Evolutionary conservation across 768 basidiomycete species (phyloP).

Genomic region (Auriscalpium vulgare): DNA sequence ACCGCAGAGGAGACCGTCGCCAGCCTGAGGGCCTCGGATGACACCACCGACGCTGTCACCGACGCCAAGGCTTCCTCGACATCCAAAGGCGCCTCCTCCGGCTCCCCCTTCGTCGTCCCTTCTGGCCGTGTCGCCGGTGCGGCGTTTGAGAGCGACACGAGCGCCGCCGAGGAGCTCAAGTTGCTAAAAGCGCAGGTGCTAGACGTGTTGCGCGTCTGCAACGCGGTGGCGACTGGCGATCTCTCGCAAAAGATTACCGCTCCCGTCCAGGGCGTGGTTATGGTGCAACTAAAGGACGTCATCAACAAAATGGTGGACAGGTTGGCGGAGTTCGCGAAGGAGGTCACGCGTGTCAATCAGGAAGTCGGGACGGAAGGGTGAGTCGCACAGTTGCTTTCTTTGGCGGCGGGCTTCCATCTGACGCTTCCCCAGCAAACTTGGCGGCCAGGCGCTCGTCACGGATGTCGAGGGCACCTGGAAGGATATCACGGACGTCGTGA

Average conservation of each 20-base stretch:
- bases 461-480: constrained; percentile 85
- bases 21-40: constrained; percentile 12
- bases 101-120: constrained; percentile 25
- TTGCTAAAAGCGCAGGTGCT: constrained; percentile 76
- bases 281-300: constrained; percentile 43
- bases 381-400: constrained; percentile 1
- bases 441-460: constrained; percentile 74
- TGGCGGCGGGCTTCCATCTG: neutral
- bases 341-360: constrained; percentile 74
- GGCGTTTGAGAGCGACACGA: constrained; percentile 47
- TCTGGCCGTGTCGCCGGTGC: constrained; percentile 42
- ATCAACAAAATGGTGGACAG: constrained; percentile 45
- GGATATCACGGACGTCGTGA: constrained; percentile 71
- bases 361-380: constrained; percentile 66
- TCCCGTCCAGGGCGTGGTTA: constrained; percentile 40
- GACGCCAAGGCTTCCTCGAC: constrained; percentile 1
- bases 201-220: constrained; percentile 43
- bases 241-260: constrained; percentile 44
- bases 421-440: constrained; percentile 44
- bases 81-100: neutral
- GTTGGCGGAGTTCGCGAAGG: constrained; percentile 78
- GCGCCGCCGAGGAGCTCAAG: constrained; percentile 61
- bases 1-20: constrained; percentile 15
- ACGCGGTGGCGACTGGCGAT: constrained; percentile 42
- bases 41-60: constrained; percentile 4